A percentile compares a stretch with the other conserved stretches of the same genome.
Evolutionary conservation across 1,284 basidiomycete genomes (phyloP).

Genomic region (Stygiomarasmius scandens): DNA sequence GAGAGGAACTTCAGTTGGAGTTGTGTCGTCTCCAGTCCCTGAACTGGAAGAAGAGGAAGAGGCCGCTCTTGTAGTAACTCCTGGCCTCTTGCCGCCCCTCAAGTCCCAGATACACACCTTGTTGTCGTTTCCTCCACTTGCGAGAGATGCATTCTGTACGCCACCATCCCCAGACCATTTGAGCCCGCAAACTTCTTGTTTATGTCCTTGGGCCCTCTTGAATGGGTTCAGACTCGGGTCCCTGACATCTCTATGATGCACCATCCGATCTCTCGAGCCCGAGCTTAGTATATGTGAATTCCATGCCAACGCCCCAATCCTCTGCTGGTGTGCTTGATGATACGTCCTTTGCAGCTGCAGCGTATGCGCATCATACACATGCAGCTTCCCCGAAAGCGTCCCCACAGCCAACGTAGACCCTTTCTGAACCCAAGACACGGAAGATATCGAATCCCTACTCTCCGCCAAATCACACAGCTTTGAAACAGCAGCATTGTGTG

Average conservation of each 20-base stretch:
- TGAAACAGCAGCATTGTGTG: constrained; percentile 88
- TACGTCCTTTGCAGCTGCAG: constrained; percentile 83
- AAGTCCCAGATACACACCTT: constrained; percentile 97
- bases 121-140: constrained; percentile 98
- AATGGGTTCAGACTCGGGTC: constrained; percentile 73
- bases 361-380: constrained; percentile 93
- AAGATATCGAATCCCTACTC: constrained; percentile 74
- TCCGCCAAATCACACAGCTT: constrained; percentile 85
- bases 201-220: constrained; percentile 79
- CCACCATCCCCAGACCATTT: constrained; percentile 82
- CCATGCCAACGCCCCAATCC: constrained; percentile 95
- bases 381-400: constrained; percentile 83
- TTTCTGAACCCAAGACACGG: constrained; percentile 92
- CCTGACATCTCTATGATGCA: constrained; percentile 92
- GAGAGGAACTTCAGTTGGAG: constrained; percentile 67
- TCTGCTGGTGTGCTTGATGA: constrained; percentile 82
- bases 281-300: constrained; percentile 88
- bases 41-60: too few relatives aligned
- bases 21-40: too few relatives aligned
- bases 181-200: constrained; percentile 96
- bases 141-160: constrained; percentile 69
- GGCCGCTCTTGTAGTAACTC: too few relatives aligned
- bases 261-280: constrained; percentile 89
- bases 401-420: constrained; percentile 92
- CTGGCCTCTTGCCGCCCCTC: too few relatives aligned